These are phyloP conservation scores for Paramyrothecium roridum DNA, from an alignment of 2,329 filamentous ascomycete genomes.

Conservation along the genomic window DNA sequence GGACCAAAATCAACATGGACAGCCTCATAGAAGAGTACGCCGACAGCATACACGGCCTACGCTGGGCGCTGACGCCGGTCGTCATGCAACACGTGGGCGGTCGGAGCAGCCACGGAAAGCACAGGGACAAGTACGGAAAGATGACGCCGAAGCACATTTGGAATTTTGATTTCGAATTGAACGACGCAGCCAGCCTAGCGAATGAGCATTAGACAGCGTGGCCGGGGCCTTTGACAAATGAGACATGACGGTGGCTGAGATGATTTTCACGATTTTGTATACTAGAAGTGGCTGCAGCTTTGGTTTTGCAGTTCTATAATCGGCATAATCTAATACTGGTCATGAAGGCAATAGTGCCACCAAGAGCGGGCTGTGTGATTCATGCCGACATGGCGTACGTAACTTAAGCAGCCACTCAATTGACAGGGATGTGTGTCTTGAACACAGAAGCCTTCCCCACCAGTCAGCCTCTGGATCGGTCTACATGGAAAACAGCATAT, in stretches of 20 bases:
- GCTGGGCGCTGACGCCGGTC: constrained; percentile 6
- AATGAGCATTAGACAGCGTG: constrained; percentile 2
- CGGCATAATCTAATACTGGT: neutral
- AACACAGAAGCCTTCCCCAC: neutral
- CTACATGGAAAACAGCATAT: too few relatives aligned
- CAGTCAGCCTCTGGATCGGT: too few relatives aligned
- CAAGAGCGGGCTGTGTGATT: neutral
- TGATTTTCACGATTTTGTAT: neutral
- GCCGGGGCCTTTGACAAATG: neutral
- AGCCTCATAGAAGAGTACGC: constrained; percentile 9
- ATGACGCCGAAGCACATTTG: constrained; percentile 8
- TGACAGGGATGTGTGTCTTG: neutral
- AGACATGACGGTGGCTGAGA: neutral
- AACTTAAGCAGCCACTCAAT: neutral
- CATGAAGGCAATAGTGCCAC: neutral
- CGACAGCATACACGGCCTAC: neutral
- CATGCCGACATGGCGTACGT: neutral
- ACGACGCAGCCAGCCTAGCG: constrained; percentile 1
- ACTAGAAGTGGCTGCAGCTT: neutral
- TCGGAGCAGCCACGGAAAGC: constrained; percentile 5
- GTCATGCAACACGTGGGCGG: constrained; percentile 9
- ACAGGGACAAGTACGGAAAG: neutral
- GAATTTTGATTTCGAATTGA: constrained; percentile 8
- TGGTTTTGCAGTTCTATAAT: neutral
- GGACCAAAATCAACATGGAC: constrained; percentile 2